Base-by-base conservation (phyloP, 2,329 filamentous ascomycete species). In the Trichoderma sp. region DNA sequence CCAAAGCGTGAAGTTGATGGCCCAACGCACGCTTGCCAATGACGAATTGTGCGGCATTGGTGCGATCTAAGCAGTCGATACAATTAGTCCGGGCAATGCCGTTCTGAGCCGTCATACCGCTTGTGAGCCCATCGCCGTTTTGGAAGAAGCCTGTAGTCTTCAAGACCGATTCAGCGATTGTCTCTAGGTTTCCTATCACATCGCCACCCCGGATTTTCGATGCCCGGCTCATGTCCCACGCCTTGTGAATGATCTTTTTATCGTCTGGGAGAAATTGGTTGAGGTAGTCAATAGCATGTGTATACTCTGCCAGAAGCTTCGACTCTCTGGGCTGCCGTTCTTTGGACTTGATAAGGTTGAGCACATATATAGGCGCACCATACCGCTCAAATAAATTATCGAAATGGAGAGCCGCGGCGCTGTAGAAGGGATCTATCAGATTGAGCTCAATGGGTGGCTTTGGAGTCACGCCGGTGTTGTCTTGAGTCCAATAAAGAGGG, bases 161-260 rank as follows among this genome's bases (percentile, higher is more conserved):
- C 56, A 99, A 85, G 0, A 98, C 93, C 31, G 94, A 91, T 76
- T 96, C 93, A 0, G 94, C 94, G 73, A 98, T 97, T 66, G 86
- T 85, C 78, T 99, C 96, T 4, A 99, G 86, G 1, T 92, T 97
- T 29, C 91, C 91, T 73, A 99, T 98, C 2, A 99, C 96, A 81
- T 99, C 94, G 75, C 96, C 92, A 69, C 96, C 94, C 43, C 92
- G 90, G 74, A 91, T 89, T 81, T 99, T 99, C 21, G 95, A 93
- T 5, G 96, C 95, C 70, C 96, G 88, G 71, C 94, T 97, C 96
- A 99, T 99, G 77, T 99, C 96, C 89, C 96, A 99, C 3, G 95
- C 94, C 75, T 96, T 93, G 79, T 99, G 95, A 11, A 95, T 88
- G 63, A 99, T 97, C 77, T 93, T 93, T 76, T 94, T 93, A 68